Evolutionary conservation across 2,329 filamentous ascomycete genomes (phyloP).

Genomic region (Clonostachys sp.): DNA sequence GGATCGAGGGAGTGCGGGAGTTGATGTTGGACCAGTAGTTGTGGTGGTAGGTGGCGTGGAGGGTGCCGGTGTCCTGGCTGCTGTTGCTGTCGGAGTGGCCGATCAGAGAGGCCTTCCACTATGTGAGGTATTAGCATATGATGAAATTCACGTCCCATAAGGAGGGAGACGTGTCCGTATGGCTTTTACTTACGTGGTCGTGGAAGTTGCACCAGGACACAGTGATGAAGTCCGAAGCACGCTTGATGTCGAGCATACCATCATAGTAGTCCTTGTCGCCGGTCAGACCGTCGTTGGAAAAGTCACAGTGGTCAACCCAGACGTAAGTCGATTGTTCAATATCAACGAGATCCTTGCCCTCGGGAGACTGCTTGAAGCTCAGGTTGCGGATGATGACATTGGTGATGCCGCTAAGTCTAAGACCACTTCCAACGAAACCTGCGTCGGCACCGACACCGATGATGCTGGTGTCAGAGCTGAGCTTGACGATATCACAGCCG

Average conservation of each 20-base stretch:
- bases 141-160: neutral
- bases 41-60: conserved; percentile 54
- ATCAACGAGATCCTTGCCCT: conserved; percentile 43
- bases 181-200: conserved; percentile 22
- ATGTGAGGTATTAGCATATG: neutral
- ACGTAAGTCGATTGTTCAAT: conserved; percentile 41
- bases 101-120: conserved; percentile 49
- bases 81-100: conserved; percentile 56
- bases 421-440: conserved; percentile 36
- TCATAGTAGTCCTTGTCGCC: conserved; percentile 34
- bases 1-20: conserved; percentile 51
- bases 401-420: conserved; percentile 37
- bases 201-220: conserved; percentile 33
- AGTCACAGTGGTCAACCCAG: conserved; percentile 36
- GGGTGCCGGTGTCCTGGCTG: conserved; percentile 49
- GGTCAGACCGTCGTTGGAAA: conserved; percentile 23
- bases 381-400: conserved; percentile 56
- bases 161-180: neutral
- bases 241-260: conserved; percentile 34
- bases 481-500: conserved; percentile 33
- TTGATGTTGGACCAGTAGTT: conserved; percentile 58
- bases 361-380: conserved; percentile 39
- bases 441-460: conserved; percentile 38
- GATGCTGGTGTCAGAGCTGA: conserved; percentile 44
- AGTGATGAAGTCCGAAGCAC: conserved; percentile 32